These are phyloP conservation scores for Pachyrhizus erosus DNA, from an alignment of 306 rosid species.

Conservation along the genomic window DNA sequence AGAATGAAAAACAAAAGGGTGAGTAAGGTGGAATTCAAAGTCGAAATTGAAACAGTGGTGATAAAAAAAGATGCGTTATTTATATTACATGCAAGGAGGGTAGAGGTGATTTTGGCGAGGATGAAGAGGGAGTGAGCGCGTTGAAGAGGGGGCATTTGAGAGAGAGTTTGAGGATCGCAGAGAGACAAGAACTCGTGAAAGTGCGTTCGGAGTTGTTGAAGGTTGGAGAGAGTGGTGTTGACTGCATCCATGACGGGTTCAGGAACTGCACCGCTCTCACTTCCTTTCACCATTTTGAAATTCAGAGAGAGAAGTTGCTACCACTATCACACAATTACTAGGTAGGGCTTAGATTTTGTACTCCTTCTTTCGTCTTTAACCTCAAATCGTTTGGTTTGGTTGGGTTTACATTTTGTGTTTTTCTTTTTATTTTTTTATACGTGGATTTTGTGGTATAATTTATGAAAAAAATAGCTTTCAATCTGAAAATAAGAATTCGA, in stretches of 20 bases:
- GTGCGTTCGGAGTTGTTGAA: conserved; percentile 57
- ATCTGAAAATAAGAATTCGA: too few species aligned
- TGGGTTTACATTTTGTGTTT: too few species aligned
- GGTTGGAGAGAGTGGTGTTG: conserved; percentile 56
- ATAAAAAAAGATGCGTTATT: neutral
- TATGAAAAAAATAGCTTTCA: too few species aligned
- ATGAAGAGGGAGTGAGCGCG: conserved; percentile 82
- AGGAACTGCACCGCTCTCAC: conserved; percentile 60
- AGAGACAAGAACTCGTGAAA: conserved; percentile 62
- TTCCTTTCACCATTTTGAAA: conserved; percentile 57
- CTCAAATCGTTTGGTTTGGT: too few species aligned
- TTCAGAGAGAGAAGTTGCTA: neutral
- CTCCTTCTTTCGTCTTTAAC: too few species aligned
- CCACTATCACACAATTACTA: too few species aligned
- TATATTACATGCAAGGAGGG: conserved; percentile 64
- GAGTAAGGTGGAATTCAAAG: conserved; percentile 13
- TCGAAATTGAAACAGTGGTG: neutral
- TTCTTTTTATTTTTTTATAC: too few species aligned
- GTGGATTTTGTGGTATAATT: too few species aligned
- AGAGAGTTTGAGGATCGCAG: conserved; percentile 64
- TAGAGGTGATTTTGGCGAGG: conserved; percentile 70
- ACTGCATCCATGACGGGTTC: conserved; percentile 70
- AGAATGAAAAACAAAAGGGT: conserved; percentile 7
- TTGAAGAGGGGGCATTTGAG: conserved; percentile 77
- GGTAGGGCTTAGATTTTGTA: too few species aligned